Base-by-base conservation (phyloP, 2,329 filamentous ascomycete genomes). In the Colletotrichum orbiculare region DNA sequence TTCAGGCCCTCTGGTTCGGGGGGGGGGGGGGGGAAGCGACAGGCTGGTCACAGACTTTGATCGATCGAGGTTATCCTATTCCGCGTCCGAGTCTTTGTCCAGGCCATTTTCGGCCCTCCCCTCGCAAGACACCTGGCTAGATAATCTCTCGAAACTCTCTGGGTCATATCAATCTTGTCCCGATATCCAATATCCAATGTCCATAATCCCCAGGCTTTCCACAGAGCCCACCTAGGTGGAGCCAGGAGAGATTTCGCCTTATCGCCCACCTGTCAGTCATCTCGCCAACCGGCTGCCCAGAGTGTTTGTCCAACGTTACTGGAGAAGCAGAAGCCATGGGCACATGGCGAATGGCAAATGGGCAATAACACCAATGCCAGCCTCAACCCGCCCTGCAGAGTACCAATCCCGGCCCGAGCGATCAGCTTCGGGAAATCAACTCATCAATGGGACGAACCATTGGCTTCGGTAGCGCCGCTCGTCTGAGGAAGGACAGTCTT, bases 251-350 rank as follows among this genome's bases (percentile, higher is more conserved):
- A 61, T 50, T 56, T 52, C 17, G 62, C 33, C 56, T 60, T 54
- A 38, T 56, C 46, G 34, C 34, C 42, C 25, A 42, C 50, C 52
- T 62, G 52, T 62, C 41, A 60, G 25, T 65, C 46, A 65, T 62
- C 52, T 65, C 62, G 58, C 39, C 52, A 46, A 45, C 15, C 34
- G 15, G 45, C 25, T 15, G 15, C 43, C 33, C 49, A 50, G 43
- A 35, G 17, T 38, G 43, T 61, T 55, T 60, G 56, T 39, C 43
- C 43, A 45, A n/a, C 54, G 34, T 25, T 34, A 46, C 35, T 52
- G 41, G 43, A 60, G 59, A 37, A 42, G 35, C 10, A 34, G 15
- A 53, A 47, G 54, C 60, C 60, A 59, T 48, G 48, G 17, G 25
- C 4, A 25, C 25, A 5, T 25, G 25, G 25, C 47, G 59, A 17